Conservation (phyloP, 116 monocot genomes). For the Trichopus zeylanicus region DNA sequence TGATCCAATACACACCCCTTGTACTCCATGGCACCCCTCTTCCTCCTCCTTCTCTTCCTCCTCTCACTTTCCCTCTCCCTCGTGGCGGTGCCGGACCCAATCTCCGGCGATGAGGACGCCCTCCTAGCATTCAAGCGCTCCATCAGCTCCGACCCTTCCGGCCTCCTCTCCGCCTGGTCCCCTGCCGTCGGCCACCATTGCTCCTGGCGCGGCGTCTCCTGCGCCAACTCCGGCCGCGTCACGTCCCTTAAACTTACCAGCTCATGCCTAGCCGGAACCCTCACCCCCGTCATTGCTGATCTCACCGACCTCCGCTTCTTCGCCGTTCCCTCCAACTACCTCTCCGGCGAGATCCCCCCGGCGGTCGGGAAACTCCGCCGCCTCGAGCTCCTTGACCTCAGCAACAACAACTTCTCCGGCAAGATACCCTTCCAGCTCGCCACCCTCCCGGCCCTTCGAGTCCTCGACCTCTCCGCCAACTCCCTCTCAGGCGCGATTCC, state of each 20-base stretch:
- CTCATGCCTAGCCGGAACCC: constrained; percentile 15
- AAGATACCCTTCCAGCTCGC: constrained; percentile 9
- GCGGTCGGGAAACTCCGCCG: background rate
- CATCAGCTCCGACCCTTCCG: constrained; percentile 18
- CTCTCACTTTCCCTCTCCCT: background rate
- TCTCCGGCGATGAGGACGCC: background rate
- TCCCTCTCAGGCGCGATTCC: constrained; percentile 41
- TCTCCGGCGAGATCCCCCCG: constrained; percentile 2
- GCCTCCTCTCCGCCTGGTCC: constrained; percentile 33
- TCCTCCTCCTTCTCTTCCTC: constrained; percentile 12
- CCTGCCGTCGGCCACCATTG: constrained; percentile 19
- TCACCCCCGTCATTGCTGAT: constrained; percentile 13
- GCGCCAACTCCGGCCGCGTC: constrained; percentile 30
- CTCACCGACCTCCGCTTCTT: constrained; percentile 29
- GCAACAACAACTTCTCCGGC: constrained; percentile 33
- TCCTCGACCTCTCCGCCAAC: constrained; percentile 34
- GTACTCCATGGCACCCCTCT: background rate
- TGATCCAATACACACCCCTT: background rate
- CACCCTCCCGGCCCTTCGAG: constrained; percentile 13
- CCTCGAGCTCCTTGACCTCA: constrained; percentile 26
- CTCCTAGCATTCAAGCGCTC: constrained; percentile 20
- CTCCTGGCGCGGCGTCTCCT: constrained; percentile 48
- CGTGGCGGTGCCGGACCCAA: background rate
- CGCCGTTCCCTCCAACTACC: constrained; percentile 4
- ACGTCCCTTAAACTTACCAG: constrained; percentile 27